Base-by-base conservation (phyloP, 2,329 filamentous ascomycete species). In the Cordyceps cateniannulata region DNA sequence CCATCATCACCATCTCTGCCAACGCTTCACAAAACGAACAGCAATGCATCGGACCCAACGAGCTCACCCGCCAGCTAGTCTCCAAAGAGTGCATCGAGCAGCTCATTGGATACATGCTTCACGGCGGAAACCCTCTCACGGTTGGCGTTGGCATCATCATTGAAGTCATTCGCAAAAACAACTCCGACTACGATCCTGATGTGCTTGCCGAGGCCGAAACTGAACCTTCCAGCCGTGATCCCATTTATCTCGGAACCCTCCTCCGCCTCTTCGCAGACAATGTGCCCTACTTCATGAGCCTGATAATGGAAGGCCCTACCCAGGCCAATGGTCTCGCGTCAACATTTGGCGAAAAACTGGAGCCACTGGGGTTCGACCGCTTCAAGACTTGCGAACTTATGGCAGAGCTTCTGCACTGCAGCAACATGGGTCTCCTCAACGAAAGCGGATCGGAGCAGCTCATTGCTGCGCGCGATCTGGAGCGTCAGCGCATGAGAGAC, bases 331-430 rank as follows among this genome's bases (percentile, higher is more conserved):
- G 88, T 62, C 79, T 97, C 42, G 88, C 86, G 67, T 93, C 92
- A 3, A 95, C 95, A 0, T 99, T 96, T 78, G 93, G 93, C 57
- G 85, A 87, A 50, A 90, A 89, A 72, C 93, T 99, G 57, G 92
- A 98, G 73, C 93, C 95, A 4, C 82, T 99, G 10, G 95, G 95
- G 2, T 99, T 99, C 70, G 95, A 99, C 74, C 84, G 95, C 22
- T 99, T 99, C 80, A 99, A 99, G 79, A 98, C 95, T 0, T 99
- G 95, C 73, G 95, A 99, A 75, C 81, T 99, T 62, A 98, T 99
- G 95, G 95, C 95, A 1, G 95, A 99, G 74, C 80, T 99, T 49
- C 77, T 99, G 44, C 95, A 99, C 74, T 99, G 95, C 75, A 98
- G 93, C 73, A 99, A 99, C 72, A 99, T 99, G 95, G 93, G 90